Base-by-base conservation (phyloP, 2,329 filamentous ascomycete genomes). In the Ophiostoma triangulosporum region DNA sequence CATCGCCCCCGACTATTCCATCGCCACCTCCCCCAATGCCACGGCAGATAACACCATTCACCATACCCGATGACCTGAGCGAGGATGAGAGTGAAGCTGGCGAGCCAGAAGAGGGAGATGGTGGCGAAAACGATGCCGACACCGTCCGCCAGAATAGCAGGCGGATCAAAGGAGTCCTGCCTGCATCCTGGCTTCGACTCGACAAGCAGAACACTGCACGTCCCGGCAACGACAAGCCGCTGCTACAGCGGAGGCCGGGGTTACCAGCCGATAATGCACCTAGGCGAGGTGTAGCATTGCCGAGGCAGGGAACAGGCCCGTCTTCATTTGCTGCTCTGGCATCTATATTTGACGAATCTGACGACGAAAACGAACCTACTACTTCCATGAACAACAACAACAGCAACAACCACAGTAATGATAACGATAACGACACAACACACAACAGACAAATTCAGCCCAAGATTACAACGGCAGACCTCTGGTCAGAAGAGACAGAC, bases 131-230 rank as follows among this genome's bases (percentile, higher is more conserved):
- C 50, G 73, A 72, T 3, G 66, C 67, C 2, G 70, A 76, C 24
- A 61, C 67, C 12, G 67, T 69, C 26, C 64, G 63, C 8, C 63
- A 61, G 20, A 66, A 69, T 54, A 68, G 68, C 33, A 73, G 66
- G 51, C 70, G 71, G 51, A 78, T 84, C 48, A 72, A 72, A 52
- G 80, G 80, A 22, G 80, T 84, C 7, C 70, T 84, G 45, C 81
- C 81, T 36, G 81, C 81, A n/a, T 84, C 81, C 6, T 83, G 80
- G 76, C 70, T 84, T 53, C 74, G 80, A 40, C 64, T 84, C 24
- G 78, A 83, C 60, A 73, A 77, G 54, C 68, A 73, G 53, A 62
- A 64, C 24, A 58, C 66, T 4, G 58, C 65, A 29, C 65, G 61
- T 1, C n/a, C 6, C 3, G 27, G 14, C 14, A 4, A n/a, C 15